Evolutionary conservation across 1,284 basidiomycete genomes (phyloP).

Genomic region (Leccinum pachyderme): DNA sequence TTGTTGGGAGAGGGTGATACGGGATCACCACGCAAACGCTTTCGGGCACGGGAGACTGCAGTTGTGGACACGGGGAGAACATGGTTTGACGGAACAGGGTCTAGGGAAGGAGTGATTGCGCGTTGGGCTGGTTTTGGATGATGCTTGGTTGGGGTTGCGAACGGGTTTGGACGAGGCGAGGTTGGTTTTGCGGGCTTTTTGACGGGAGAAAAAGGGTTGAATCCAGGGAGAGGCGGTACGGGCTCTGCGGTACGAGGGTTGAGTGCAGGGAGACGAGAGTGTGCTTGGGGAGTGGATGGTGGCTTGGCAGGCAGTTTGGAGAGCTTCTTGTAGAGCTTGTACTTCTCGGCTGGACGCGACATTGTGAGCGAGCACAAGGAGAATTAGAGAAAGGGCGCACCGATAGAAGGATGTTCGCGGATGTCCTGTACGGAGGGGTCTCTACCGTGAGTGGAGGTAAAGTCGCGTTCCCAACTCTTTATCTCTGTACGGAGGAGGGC

Average conservation of each 20-base stretch:
- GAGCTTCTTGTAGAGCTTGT: slow-evolving; percentile 79
- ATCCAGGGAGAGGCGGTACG: slow-evolving; percentile 49
- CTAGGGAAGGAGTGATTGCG: slow-evolving; percentile 37
- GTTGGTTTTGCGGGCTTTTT: slow-evolving; percentile 50
- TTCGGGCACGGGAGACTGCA: slow-evolving; percentile 66
- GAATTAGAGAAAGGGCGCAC: slow-evolving; percentile 43
- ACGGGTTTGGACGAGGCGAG: slow-evolving; percentile 43
- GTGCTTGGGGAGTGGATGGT: slow-evolving; percentile 31
- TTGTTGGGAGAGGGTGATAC: slow-evolving; percentile 79
- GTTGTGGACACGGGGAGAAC: slow-evolving; percentile 29
- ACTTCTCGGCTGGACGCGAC: slow-evolving; percentile 62
- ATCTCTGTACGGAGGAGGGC: slow-evolving; percentile 67
- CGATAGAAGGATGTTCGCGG: slow-evolving; percentile 63
- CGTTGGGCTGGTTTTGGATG: slow-evolving; percentile 29
- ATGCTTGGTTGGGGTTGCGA: slow-evolving; percentile 52
- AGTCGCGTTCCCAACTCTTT: slow-evolving; percentile 81
- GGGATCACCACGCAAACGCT: slow-evolving; percentile 74
- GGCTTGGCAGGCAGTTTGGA: slow-evolving; percentile 45
- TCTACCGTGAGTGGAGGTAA: slow-evolving; percentile 58
- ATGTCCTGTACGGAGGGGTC: slow-evolving; percentile 80
- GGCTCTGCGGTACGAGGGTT: slow-evolving; percentile 49
- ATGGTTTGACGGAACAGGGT: slow-evolving; percentile 38
- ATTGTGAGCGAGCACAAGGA: slow-evolving; percentile 2
- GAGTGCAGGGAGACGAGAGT: slow-evolving; percentile 34
- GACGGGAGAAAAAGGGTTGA: slow-evolving; percentile 76